These are phyloP conservation scores for Heritiera littoralis DNA, from an alignment of 345 rosid genomes.

Conservation along the genomic window DNA sequence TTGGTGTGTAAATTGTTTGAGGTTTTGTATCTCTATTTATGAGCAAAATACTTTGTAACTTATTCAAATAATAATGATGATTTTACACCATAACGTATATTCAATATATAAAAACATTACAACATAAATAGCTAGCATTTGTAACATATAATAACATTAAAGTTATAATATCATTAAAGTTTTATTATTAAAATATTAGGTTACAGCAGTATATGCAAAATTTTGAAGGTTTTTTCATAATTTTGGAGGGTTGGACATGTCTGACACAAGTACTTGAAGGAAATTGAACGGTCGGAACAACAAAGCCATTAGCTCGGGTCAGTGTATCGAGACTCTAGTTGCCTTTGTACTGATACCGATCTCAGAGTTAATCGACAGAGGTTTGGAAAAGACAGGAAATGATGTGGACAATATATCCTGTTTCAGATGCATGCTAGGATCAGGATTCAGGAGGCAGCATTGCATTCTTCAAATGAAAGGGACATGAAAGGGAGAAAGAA, in stretches of 20 bases:
- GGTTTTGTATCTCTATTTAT: too few species aligned
- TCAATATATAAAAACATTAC: too few species aligned
- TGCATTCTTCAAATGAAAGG: neutral
- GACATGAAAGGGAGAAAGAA: neutral
- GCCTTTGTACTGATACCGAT: neutral
- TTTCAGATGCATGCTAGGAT: neutral
- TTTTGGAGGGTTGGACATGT: neutral
- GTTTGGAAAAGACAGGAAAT: neutral
- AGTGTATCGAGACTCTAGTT: neutral
- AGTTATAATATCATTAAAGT: too few species aligned
- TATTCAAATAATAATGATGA: too few species aligned
- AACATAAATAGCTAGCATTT: too few species aligned
- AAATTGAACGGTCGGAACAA: neutral
- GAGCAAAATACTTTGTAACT: too few species aligned
- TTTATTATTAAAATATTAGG: too few species aligned
- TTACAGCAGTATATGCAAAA: too few species aligned
- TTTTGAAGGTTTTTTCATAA: neutral
- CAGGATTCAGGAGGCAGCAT: neutral
- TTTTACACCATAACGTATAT: too few species aligned
- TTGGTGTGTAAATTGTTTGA: too few species aligned
- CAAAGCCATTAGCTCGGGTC: neutral
- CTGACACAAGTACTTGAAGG: too few species aligned
- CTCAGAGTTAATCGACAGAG: neutral
- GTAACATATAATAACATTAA: too few species aligned
- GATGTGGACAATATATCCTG: neutral